These are phyloP conservation scores for Vaccinium macrocarpon DNA, from an alignment of 148 eudicot genomes.

Conservation along the genomic window DNA sequence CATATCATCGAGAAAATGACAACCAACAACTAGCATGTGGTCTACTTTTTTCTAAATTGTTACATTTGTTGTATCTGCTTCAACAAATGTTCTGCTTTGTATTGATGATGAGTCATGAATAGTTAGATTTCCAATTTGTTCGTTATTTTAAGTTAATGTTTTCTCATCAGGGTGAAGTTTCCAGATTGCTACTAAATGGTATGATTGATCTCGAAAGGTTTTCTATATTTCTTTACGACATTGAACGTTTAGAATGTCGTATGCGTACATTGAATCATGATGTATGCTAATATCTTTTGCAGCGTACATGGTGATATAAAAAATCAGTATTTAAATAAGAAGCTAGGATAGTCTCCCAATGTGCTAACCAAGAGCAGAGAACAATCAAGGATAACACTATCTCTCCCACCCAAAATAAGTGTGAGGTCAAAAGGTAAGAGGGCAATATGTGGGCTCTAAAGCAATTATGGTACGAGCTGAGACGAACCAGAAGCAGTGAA, in stretches of 20 bases:
- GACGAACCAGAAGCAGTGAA: background rate
- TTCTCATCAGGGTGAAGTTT: background rate
- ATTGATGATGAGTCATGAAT: background rate
- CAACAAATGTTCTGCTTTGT: background rate
- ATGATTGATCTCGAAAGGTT: background rate
- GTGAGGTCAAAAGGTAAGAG: background rate
- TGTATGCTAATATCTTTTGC: too few relatives aligned
- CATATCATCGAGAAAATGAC: background rate
- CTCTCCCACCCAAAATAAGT: too few relatives aligned
- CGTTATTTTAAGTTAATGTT: background rate
- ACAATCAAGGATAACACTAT: too few relatives aligned
- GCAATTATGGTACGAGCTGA: background rate
- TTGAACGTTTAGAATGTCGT: too few relatives aligned
- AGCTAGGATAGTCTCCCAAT: too few relatives aligned
- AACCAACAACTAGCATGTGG: constrained; percentile 5
- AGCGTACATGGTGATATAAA: too few relatives aligned
- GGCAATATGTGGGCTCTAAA: background rate
- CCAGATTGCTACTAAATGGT: background rate
- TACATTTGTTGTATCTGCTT: background rate
- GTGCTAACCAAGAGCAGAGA: too few relatives aligned
- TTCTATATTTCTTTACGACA: background rate
- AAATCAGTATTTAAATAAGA: too few relatives aligned
- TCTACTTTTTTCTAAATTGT: background rate
- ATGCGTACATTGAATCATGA: too few relatives aligned
- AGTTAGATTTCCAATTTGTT: background rate